These are phyloP conservation scores for Tricladium varicosporioides DNA, from an alignment of 2,329 filamentous ascomycete species.

Conservation along the genomic window DNA sequence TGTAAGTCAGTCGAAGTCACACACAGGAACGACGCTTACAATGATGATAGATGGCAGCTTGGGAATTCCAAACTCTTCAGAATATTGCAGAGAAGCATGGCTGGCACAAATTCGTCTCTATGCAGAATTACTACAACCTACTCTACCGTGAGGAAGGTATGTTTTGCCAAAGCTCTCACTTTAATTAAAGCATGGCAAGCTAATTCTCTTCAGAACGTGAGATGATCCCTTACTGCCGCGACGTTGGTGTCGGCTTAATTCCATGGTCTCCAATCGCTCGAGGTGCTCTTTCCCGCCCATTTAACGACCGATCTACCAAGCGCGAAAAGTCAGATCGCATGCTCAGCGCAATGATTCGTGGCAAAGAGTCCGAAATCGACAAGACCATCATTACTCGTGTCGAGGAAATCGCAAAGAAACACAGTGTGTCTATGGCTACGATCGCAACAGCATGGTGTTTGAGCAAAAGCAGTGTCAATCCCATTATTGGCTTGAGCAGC, in stretches of 20 bases:
- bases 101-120: constrained; percentile 59
- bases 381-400: constrained; percentile 22
- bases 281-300: constrained; percentile 32
- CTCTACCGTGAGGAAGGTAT: constrained; percentile 56
- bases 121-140: constrained; percentile 59
- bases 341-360: constrained; percentile 17
- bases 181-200: not conserved
- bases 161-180: not conserved
- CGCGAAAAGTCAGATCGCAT: constrained; percentile 19
- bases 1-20: constrained; percentile 18
- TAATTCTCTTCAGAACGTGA: constrained; percentile 33
- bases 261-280: constrained; percentile 38
- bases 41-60: constrained; percentile 45
- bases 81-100: constrained; percentile 53
- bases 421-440: constrained; percentile 55
- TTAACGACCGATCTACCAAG: constrained; percentile 2
- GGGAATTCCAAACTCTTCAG: constrained; percentile 53
- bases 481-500: constrained; percentile 52
- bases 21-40: not conserved
- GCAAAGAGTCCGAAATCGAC: constrained; percentile 26
- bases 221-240: constrained; percentile 35
- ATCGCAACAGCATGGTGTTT: constrained; percentile 57
- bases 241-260: constrained; percentile 35
- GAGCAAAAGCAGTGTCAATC: constrained; percentile 42
- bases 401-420: constrained; percentile 47